Conservation (phyloP, 2,329 filamentous ascomycete species). For the Aspergillus amoenus region DNA sequence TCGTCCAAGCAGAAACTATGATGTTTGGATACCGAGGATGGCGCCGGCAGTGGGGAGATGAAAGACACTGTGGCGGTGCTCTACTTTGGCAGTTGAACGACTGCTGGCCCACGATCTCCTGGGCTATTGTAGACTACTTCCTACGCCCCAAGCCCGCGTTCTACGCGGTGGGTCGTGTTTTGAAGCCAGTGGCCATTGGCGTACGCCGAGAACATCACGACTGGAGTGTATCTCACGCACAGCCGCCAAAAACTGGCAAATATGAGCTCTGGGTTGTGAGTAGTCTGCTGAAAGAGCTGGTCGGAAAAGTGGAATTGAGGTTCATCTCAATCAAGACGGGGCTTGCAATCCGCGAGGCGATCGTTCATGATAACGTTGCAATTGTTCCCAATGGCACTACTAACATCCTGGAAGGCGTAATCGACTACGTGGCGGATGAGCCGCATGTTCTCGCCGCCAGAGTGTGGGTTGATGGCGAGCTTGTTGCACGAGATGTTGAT, state of each 20-base stretch:
- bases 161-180: slow-evolving; percentile 59
- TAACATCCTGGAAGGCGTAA: slow-evolving; percentile 48
- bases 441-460: slow-evolving; percentile 55
- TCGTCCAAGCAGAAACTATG: slow-evolving; percentile 61
- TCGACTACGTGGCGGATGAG: slow-evolving; percentile 52
- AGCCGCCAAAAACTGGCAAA: slow-evolving; percentile 53
- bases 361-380: slow-evolving; percentile 48
- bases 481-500: slow-evolving; percentile 57
- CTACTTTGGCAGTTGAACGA: slow-evolving; percentile 51
- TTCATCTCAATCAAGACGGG: slow-evolving; percentile 58
- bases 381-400: slow-evolving; percentile 58
- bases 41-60: slow-evolving; percentile 49
- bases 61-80: slow-evolving; percentile 46
- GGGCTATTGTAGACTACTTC: slow-evolving; percentile 64
- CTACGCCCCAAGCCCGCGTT: slow-evolving; percentile 61
- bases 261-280: slow-evolving; percentile 60
- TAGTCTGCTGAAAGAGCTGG: slow-evolving; percentile 37
- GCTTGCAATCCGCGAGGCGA: slow-evolving; percentile 52
- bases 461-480: slow-evolving; percentile 52
- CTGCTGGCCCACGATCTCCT: slow-evolving; percentile 61
- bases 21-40: slow-evolving; percentile 61
- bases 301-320: slow-evolving; percentile 40
- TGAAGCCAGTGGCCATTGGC: slow-evolving; percentile 58
- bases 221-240: slow-evolving; percentile 60
- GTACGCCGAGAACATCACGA: slow-evolving; percentile 59